Conservation (phyloP, 2,329 filamentous ascomycete genomes). For the Ophiostoma sp. region DNA sequence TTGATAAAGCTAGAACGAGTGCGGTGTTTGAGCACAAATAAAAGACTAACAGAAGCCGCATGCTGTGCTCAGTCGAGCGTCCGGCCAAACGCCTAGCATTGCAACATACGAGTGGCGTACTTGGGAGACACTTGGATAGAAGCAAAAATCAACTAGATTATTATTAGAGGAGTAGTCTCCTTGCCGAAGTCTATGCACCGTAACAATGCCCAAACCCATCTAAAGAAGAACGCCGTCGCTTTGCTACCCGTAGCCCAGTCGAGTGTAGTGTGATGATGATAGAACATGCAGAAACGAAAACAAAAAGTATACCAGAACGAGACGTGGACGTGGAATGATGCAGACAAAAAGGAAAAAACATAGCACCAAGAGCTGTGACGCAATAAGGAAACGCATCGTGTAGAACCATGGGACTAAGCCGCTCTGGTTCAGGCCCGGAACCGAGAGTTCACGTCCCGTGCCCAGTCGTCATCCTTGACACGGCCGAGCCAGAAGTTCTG, state of each 20-base stretch:
- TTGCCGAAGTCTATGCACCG: constrained; percentile 14
- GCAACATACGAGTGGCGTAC: neutral
- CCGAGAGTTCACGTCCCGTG: constrained; percentile 48
- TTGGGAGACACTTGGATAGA: neutral
- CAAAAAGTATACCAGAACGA: neutral
- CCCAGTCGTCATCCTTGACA: constrained; percentile 61
- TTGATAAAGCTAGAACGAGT: neutral
- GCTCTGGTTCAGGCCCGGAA: constrained; percentile 23
- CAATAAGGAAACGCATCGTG: no score
- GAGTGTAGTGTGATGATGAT: neutral
- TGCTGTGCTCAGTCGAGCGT: neutral
- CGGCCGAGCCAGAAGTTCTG: constrained; percentile 75
- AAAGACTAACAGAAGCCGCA: constrained; percentile 2
- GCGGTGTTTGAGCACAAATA: neutral
- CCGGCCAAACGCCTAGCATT: neutral
- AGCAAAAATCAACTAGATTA: neutral
- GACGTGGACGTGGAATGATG: neutral
- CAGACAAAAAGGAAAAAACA: neutral
- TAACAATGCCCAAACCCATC: constrained; percentile 14
- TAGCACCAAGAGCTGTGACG: neutral
- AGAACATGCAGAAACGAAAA: neutral
- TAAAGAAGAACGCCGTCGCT: constrained; percentile 21
- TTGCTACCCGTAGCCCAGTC: constrained; percentile 15
- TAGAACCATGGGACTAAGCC: no score
- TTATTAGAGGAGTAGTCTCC: constrained; percentile 1